phyloP scores from a whole-genome alignment of 805 yeast genomes.

The Monosporozyma servazzii region DNA sequence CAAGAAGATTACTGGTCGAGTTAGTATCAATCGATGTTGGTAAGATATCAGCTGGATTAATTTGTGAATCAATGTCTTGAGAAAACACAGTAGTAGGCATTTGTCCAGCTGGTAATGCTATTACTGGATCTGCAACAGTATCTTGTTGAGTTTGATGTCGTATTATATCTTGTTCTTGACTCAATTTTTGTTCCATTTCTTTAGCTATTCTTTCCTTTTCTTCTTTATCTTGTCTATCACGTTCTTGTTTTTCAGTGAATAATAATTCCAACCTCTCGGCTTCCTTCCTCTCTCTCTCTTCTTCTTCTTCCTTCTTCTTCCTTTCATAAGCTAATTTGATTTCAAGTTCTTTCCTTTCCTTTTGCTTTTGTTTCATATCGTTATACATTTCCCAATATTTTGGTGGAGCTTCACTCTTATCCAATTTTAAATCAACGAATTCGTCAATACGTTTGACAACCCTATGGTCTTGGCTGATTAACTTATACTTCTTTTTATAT shows the following conservation, averaged over 20 bases:
- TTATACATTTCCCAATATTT: constrained; percentile 25
- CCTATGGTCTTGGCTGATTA: constrained; percentile 13
- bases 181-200: constrained; percentile 2
- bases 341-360: constrained; percentile 6
- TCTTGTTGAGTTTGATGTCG: constrained; percentile 5
- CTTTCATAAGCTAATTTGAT: constrained; percentile 4
- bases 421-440: constrained; percentile 10
- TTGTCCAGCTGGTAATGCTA: not conserved
- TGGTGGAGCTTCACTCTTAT: constrained; percentile 21
- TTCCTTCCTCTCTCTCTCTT: constrained; percentile 7
- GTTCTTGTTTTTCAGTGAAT: not conserved
- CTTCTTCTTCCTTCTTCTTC: constrained; percentile 10
- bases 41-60: not conserved
- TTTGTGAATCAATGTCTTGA: not conserved
- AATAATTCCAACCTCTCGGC: not conserved
- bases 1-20: not conserved
- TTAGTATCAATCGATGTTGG: not conserved
- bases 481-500: constrained; percentile 8
- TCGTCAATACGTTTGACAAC: constrained; percentile 12
- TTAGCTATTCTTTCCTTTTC: constrained; percentile 4
- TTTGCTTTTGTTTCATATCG: constrained; percentile 5
- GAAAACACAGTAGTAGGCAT: not conserved
- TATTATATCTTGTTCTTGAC: not conserved
- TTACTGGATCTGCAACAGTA: not conserved
- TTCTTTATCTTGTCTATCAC: constrained; percentile 2